phyloP scores from a whole-genome alignment of 2,329 filamentous ascomycete species.

The Exophiala calicioides region DNA sequence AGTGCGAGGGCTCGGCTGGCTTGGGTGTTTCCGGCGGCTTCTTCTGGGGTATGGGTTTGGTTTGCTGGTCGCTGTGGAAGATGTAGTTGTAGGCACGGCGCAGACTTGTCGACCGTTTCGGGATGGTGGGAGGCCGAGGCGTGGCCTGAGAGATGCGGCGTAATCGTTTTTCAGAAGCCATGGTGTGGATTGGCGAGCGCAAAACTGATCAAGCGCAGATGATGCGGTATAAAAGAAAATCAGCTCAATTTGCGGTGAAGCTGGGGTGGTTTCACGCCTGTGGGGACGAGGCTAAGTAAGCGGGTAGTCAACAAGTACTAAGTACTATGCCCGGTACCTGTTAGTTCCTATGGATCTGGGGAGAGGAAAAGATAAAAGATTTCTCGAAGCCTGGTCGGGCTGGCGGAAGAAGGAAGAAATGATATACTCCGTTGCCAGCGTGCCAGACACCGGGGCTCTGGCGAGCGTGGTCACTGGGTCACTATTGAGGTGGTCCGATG shows the following conservation, averaged over 20 bases:
- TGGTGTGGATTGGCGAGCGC: conserved; percentile 5
- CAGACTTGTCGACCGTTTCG: conserved; percentile 24
- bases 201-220: conserved; percentile 5
- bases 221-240: conserved; percentile 5
- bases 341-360: too few species aligned
- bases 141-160: conserved; percentile 23
- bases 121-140: conserved; percentile 13
- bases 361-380: background rate
- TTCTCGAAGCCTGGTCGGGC: background rate
- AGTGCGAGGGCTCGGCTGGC: conserved; percentile 4
- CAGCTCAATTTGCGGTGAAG: conserved; percentile 12
- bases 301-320: background rate
- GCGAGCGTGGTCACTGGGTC: conserved; percentile 7
- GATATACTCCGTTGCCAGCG: background rate
- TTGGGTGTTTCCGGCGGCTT: conserved; percentile 6
- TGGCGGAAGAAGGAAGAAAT: conserved; percentile 5
- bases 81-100: conserved; percentile 27
- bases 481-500: background rate
- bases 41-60: conserved; percentile 9
- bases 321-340: too few species aligned
- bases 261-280: conserved; percentile 17
- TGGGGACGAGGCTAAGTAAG: conserved; percentile 17
- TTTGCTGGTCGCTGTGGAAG: conserved; percentile 19
- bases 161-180: conserved; percentile 26
- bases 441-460: too few species aligned